Base-by-base conservation (phyloP, 2,329 filamentous ascomycete genomes). In the Emmonsiellopsis sp. region DNA sequence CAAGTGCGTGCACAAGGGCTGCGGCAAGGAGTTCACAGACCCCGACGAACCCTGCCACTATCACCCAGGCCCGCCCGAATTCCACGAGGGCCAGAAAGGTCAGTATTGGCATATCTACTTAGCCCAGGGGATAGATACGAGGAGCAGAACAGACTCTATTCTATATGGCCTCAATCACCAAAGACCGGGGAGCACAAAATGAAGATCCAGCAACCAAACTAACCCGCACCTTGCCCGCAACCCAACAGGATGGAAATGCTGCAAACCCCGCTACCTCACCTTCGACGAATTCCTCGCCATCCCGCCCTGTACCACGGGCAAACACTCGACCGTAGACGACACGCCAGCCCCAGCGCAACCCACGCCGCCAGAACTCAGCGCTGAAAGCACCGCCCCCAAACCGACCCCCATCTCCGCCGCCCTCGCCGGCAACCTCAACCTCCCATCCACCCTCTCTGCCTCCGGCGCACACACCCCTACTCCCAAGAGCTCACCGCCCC, bases 1-100 rank as follows among this genome's bases (percentile, higher is more conserved):
- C 50, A 97, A 95, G 76, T 98, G 93, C 71, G 89, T 96, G 55
- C 93, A 96, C 76, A 91, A 95, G 73, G 90, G 91, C 69, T 98
- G 93, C 73, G 89, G 87, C 65, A 97, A 96, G 79, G 72, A 78
- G 59, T 97, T 89, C 72, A 84, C 84, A 48, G 86, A 96, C 70
- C 73, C 84, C 8, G 82, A 89, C 42, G 92, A 95, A 70, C 79
- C 84, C 61, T 98, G 93, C 74, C 75, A 82, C 62, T 97, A 96
- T 75, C 93, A 98, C 73, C 89, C 92, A 43, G 91, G 91, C 54
- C 89, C 91, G 59, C 93, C 93, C 45, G 79, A 93, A 68, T 98
- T 98, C 71, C 93, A 97, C 70, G 93, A 98, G 75, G 93, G 93
- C 57, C 92, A 96, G 74, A 97, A 98, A 84, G 93, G 92, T 95